Percentiles rank a stretch among this genome's conserved stretches.
These are phyloP conservation scores for Phanerochaete sordida DNA, from an alignment of 768 basidiomycete species.

Conservation along the genomic window DNA sequence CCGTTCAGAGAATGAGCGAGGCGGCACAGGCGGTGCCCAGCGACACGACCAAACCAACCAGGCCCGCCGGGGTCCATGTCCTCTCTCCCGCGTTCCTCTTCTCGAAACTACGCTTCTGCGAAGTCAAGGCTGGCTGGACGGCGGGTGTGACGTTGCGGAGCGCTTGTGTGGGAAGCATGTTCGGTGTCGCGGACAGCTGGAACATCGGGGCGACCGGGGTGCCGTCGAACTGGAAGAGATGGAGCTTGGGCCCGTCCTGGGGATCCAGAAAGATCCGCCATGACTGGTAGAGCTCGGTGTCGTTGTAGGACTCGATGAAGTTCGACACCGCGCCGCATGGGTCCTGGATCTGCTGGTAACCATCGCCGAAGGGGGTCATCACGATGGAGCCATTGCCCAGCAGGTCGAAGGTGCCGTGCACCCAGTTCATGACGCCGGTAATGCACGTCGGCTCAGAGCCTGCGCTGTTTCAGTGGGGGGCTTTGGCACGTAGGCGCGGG, in stretches of 20 bases:
- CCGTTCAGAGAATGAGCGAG: slow-evolving; percentile 9
- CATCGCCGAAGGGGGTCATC: slow-evolving; percentile 75
- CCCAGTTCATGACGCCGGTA: slow-evolving; percentile 84
- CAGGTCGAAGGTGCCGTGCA: slow-evolving; percentile 75
- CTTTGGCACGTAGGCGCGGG: neutral
- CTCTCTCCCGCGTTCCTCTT: slow-evolving; percentile 16
- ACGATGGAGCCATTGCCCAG: slow-evolving; percentile 77
- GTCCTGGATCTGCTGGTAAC: slow-evolving; percentile 93
- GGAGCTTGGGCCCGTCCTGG: slow-evolving; percentile 59
- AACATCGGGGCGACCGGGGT: slow-evolving; percentile 69
- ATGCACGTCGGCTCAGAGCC: slow-evolving; percentile 87
- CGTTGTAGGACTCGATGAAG: slow-evolving; percentile 81
- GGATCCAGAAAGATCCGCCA: slow-evolving; percentile 79
- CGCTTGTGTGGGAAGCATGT: slow-evolving; percentile 77
- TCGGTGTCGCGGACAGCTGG: slow-evolving; percentile 65
- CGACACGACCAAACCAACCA: slow-evolving; percentile 8
- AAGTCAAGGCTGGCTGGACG: slow-evolving; percentile 10
- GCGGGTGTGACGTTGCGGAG: slow-evolving; percentile 52
- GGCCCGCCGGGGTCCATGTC: slow-evolving; percentile 10
- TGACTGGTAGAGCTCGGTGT: slow-evolving; percentile 55
- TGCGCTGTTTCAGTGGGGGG: slow-evolving; percentile 25
- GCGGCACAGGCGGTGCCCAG: slow-evolving; percentile 9
- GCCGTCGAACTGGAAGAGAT: slow-evolving; percentile 78
- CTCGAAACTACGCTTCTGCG: slow-evolving; percentile 9
- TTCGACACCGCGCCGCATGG: slow-evolving; percentile 88